phyloP scores from a whole-genome alignment of 108 stramenopile genomes.

The Cyclotella kingstonii region DNA sequence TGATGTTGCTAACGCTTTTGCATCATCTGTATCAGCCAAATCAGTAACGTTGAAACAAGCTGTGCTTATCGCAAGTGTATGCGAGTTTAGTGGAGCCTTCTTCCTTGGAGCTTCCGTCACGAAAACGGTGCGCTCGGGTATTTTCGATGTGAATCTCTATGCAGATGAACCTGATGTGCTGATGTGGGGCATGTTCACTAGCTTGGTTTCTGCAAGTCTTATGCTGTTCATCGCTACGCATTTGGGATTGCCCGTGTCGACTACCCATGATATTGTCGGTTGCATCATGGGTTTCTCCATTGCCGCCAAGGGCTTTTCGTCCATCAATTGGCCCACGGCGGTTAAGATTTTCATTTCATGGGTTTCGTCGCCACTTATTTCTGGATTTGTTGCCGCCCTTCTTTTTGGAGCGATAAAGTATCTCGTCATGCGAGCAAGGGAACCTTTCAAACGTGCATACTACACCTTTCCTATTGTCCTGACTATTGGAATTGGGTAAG shows the following conservation, averaged over 20 bases:
- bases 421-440: slow-evolving; percentile 15
- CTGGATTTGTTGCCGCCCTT: slow-evolving; percentile 34
- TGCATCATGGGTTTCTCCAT: slow-evolving; percentile 21
- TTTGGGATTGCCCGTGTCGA: slow-evolving; percentile 28
- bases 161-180: slow-evolving; percentile 48
- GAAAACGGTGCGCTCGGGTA: slow-evolving; percentile 53
- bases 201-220: slow-evolving; percentile 44
- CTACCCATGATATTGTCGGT: slow-evolving; percentile 20
- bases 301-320: slow-evolving; percentile 27
- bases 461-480: slow-evolving; percentile 54
- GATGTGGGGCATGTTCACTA: slow-evolving; percentile 58
- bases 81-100: slow-evolving; percentile 60
- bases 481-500: slow-evolving; percentile 30
- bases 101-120: slow-evolving; percentile 60
- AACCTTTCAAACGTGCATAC: slow-evolving; percentile 48
- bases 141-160: slow-evolving; percentile 46
- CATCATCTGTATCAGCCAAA: slow-evolving; percentile 64
- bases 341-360: slow-evolving; percentile 49
- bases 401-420: slow-evolving; percentile 29
- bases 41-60: slow-evolving; percentile 61
- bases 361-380: slow-evolving; percentile 52
- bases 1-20: slow-evolving; percentile 78
- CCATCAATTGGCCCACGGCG: slow-evolving; percentile 39
- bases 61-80: slow-evolving; percentile 53
- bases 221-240: slow-evolving; percentile 25